Conservation (phyloP, 441 rosid species). For the Cnidoscolus chayamansa region DNA sequence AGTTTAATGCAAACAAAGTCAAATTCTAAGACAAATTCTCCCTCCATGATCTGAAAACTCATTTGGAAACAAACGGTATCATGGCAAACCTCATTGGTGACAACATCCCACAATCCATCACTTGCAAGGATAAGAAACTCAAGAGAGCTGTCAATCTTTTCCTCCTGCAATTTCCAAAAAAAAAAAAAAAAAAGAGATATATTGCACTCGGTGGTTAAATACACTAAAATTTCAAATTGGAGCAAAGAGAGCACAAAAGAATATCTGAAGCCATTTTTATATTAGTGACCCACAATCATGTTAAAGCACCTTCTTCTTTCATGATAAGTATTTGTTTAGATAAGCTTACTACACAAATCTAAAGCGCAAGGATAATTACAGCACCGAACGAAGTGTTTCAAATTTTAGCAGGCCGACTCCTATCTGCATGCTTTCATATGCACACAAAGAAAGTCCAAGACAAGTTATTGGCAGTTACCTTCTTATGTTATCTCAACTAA, state of each 20-base stretch:
- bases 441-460: neutral
- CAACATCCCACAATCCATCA: slow-evolving; percentile 98
- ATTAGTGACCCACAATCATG: neutral
- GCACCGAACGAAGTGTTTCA: neutral
- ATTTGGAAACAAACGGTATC: neutral
- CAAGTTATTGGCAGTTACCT: neutral
- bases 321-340: neutral
- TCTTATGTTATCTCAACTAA: neutral
- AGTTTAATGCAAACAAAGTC: neutral
- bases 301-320: neutral
- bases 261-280: neutral
- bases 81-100: slow-evolving; percentile 74
- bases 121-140: slow-evolving; percentile 98
- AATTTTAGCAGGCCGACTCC: neutral
- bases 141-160: slow-evolving; percentile 74
- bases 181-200: neutral
- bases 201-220: slow-evolving; percentile 11
- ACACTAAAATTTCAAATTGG: neutral
- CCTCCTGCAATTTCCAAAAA: slow-evolving; percentile 57
- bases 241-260: neutral
- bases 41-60: neutral
- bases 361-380: neutral
- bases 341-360: neutral
- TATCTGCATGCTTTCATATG: neutral
- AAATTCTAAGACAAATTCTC: neutral